A percentile compares a stretch with the other conserved stretches of the same genome.
Conservation (phyloP, 1,284 basidiomycete species). For the Rhodotorula sp. region DNA sequence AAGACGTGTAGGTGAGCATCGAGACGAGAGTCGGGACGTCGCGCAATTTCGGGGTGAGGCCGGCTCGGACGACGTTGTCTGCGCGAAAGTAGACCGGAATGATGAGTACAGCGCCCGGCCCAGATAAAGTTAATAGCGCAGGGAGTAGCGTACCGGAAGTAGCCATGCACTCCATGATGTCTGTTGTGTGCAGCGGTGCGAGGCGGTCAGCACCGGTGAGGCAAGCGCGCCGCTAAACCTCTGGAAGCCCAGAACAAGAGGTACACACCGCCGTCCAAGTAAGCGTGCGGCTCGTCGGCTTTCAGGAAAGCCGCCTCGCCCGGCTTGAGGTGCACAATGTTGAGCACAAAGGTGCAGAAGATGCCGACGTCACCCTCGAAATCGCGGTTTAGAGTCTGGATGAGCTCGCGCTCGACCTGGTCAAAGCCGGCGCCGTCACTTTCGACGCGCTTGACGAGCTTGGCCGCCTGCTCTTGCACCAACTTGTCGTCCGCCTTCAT, state of each 20-base stretch:
- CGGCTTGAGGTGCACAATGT: conserved; percentile 72
- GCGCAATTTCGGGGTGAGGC: conserved; percentile 92
- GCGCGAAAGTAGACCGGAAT: not conserved
- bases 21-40: conserved; percentile 86
- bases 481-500: conserved; percentile 67
- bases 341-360: conserved; percentile 88
- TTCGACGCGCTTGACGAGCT: conserved; percentile 64
- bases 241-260: not conserved
- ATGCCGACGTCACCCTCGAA: conserved; percentile 92
- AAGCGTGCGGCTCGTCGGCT: conserved; percentile 96
- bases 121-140: not conserved
- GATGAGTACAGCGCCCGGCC: not conserved
- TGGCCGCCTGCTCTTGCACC: conserved; percentile 60
- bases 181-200: conserved; percentile 52
- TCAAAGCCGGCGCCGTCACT: conserved; percentile 51
- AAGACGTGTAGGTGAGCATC: conserved; percentile 81
- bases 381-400: conserved; percentile 70
- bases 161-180: conserved; percentile 97
- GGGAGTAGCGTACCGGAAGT: conserved; percentile 58
- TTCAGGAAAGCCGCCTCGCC: conserved; percentile 93
- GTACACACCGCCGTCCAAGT: conserved; percentile 76
- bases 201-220: not conserved
- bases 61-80: conserved; percentile 98
- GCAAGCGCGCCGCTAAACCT: not conserved
- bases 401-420: conserved; percentile 57